These are phyloP conservation scores for Euphorbia celastroides DNA, from an alignment of 441 rosid species.

Conservation along the genomic window DNA sequence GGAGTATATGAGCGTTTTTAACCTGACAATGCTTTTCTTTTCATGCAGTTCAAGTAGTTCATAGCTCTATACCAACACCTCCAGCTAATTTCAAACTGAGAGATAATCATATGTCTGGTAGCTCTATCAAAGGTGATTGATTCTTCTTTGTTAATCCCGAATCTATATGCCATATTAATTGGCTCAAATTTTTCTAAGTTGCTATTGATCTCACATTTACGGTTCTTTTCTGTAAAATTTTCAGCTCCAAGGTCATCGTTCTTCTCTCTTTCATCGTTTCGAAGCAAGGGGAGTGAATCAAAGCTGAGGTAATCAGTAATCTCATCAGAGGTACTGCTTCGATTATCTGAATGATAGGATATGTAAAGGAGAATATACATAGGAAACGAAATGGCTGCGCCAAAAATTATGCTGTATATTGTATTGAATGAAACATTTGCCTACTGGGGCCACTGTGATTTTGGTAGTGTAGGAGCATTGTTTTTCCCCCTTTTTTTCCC, in stretches of 20 bases:
- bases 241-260: conserved; percentile 91
- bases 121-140: conserved; percentile 97
- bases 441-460: conserved; percentile 49
- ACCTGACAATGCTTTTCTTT: conserved; percentile 19
- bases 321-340: conserved; percentile 24
- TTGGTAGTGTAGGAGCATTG: conserved; percentile 46
- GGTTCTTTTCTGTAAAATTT: conserved; percentile 5
- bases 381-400: conserved; percentile 33
- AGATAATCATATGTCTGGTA: conserved; percentile 83
- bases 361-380: conserved; percentile 35
- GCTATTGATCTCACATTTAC: conserved; percentile 13
- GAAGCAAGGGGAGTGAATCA: conserved; percentile 86
- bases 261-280: conserved; percentile 88
- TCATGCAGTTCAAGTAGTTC: conserved; percentile 54
- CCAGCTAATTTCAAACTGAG: conserved; percentile 82
- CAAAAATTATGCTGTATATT: conserved; percentile 47
- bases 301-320: conserved; percentile 41
- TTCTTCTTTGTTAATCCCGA: conserved; percentile 10
- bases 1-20: no score
- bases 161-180: neutral
- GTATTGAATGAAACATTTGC: conserved; percentile 25
- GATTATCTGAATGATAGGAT: conserved; percentile 28
- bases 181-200: neutral
- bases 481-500: neutral
- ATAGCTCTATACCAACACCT: conserved; percentile 67